Evolutionary conservation across 805 yeast genomes (phyloP).

Genomic region (Maudiozyma pseudohumilis): DNA sequence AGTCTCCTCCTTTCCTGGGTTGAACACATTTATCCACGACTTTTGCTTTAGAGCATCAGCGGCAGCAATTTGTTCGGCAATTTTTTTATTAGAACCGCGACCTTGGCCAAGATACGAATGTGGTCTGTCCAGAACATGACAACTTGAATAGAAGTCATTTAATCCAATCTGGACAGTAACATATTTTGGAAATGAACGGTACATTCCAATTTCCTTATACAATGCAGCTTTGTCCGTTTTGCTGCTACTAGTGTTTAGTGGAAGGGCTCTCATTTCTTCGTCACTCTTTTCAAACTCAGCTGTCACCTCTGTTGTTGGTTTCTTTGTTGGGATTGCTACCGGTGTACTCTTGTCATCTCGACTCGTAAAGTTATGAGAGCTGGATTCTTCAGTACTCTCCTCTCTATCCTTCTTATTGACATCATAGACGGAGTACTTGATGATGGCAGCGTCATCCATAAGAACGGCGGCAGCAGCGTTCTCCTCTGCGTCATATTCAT

Average conservation of each 20-base stretch:
- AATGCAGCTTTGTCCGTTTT: slow-evolving; percentile 10
- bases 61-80: slow-evolving; percentile 13
- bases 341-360: no score
- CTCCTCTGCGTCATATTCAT: slow-evolving; percentile 58
- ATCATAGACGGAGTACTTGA: slow-evolving; percentile 33
- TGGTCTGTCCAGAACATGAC: slow-evolving; percentile 6
- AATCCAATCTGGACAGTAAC: slow-evolving; percentile 6
- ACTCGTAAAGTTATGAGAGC: neutral
- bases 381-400: neutral
- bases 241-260: slow-evolving; percentile 4
- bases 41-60: slow-evolving; percentile 2
- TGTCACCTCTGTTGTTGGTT: neutral
- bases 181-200: slow-evolving; percentile 10
- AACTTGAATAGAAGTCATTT: slow-evolving; percentile 8
- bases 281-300: neutral
- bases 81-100: slow-evolving; percentile 10
- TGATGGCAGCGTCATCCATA: slow-evolving; percentile 40
- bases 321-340: no score
- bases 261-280: neutral
- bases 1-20: neutral
- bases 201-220: slow-evolving; percentile 9
- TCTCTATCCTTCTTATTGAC: neutral
- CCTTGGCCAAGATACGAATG: slow-evolving; percentile 10
- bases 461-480: slow-evolving; percentile 73
- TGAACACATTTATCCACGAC: neutral